Base-by-base conservation (phyloP, 495 filamentous ascomycete genomes). In the Xylaria intraflava region DNA sequence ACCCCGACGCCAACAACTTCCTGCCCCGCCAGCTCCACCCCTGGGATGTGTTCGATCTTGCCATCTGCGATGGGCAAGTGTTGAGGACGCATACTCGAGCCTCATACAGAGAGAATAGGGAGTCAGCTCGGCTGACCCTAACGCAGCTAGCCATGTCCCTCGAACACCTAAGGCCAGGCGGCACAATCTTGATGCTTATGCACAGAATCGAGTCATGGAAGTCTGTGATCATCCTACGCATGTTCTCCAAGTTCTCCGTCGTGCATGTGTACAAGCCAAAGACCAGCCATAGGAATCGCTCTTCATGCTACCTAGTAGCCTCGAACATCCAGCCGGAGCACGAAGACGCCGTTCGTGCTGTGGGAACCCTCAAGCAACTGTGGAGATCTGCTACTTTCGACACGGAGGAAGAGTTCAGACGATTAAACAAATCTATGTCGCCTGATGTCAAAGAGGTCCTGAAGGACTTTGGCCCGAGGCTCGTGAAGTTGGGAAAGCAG, bases 11-110 rank as follows among this genome's bases (percentile, higher is more conserved):
- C 0, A 30, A 12, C 0, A 62, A 62, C 2, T 82, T 83, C 57
- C 55, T 72, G 3, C 56, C 59, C 1, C 51, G 61, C 0, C 52
- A 68, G 6, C 59, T 68, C 1, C 65, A 60, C 40, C 39, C 43
- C 2, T 57, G 49, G 1, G 40, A 70, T 11, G 9, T 30, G 0
- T 84, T 81, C 57, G 71, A 83, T 49, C 69, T 84, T 1, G 67
- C 79, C 11, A 61, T 85, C 35, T 83, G 79, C 61, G 80, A 84
- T 54, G 79, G 80, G 1, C 74, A 83, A 31, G 76, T 79, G 1
- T 65, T 81, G 12, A 61, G 79, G 14, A 73, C 60, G 0, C 79
- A 83, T 20, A 22, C 59, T 35, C 60, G 75, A 17, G 65, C 55
- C 19, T 43, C 55, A 26, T 74, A 78, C 59, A 62, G 73, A n/a